Percentiles rank a stretch among this genome's conserved stretches.
Evolutionary conservation across 1,284 basidiomycete genomes (phyloP).

Genomic region (Cystobasidiaceae sp.): DNA sequence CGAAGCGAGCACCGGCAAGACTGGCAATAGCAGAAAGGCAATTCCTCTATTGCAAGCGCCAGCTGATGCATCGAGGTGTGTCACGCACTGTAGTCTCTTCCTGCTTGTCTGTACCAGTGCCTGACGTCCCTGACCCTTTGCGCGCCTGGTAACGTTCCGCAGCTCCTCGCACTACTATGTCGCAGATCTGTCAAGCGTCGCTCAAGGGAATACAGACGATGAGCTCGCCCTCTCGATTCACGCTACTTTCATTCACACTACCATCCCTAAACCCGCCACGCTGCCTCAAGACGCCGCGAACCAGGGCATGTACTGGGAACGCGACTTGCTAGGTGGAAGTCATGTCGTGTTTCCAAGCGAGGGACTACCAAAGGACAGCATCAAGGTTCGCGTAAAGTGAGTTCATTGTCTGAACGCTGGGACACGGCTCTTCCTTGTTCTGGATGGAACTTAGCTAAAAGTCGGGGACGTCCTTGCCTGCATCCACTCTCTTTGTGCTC

Average conservation of each 20-base stretch:
- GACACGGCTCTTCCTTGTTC: no score
- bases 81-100: not conserved
- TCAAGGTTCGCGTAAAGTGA: constrained; percentile 35
- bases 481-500: no score
- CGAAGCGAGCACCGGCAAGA: constrained; percentile 52
- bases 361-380: constrained; percentile 33
- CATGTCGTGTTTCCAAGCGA: constrained; percentile 29
- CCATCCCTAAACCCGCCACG: constrained; percentile 30
- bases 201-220: not conserved
- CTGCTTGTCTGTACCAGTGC: not conserved
- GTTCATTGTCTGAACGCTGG: no score
- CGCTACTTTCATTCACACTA: constrained; percentile 29
- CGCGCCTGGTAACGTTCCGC: not conserved
- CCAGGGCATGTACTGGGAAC: constrained; percentile 32
- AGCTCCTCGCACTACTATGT: not conserved
- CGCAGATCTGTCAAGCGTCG: constrained; percentile 23
- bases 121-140: not conserved
- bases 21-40: constrained; percentile 52
- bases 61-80: not conserved
- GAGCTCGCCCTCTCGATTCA: constrained; percentile 31
- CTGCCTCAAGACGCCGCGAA: constrained; percentile 39
- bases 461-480: no score
- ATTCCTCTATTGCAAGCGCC: constrained; percentile 49
- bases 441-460: no score
- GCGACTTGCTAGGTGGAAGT: constrained; percentile 36